These are phyloP conservation scores for Sungouiozyma ichnusensis DNA, from an alignment of 805 yeast species.

Conservation along the genomic window DNA sequence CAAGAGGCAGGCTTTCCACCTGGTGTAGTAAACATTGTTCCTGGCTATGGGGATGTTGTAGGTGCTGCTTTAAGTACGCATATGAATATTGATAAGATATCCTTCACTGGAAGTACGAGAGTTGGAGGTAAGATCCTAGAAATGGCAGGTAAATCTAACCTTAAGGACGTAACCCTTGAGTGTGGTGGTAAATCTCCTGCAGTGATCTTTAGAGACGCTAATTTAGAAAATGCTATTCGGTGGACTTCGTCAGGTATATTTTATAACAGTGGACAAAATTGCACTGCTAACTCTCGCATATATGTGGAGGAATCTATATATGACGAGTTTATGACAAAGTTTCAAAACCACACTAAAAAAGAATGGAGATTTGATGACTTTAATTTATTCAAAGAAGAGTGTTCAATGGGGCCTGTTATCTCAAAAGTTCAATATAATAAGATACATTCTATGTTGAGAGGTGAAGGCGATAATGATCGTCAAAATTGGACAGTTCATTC, in stretches of 20 bases:
- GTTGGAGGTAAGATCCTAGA: constrained; percentile 31
- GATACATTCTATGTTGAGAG: constrained; percentile 31
- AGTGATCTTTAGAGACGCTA: constrained; percentile 34
- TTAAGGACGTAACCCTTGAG: constrained; percentile 36
- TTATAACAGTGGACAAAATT: constrained; percentile 49
- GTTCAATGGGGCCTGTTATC: constrained; percentile 41
- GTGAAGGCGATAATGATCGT: constrained; percentile 18
- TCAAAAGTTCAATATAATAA: constrained; percentile 36
- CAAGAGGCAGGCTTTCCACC: constrained; percentile 35
- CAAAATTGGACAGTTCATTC: constrained; percentile 35
- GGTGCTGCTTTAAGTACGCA: constrained; percentile 35
- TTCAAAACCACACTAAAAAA: constrained; percentile 26
- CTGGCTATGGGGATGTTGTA: constrained; percentile 32
- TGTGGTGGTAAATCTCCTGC: constrained; percentile 41
- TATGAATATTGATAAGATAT: constrained; percentile 34
- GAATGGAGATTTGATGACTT: constrained; percentile 52
- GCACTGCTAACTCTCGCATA: constrained; percentile 49
- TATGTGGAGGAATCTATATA: constrained; percentile 42
- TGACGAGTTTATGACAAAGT: constrained; percentile 36
- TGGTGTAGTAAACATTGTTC: constrained; percentile 36
- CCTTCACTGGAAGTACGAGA: constrained; percentile 41
- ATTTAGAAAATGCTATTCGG: constrained; percentile 32
- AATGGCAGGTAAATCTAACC: constrained; percentile 28
- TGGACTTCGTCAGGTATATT: constrained; percentile 42
- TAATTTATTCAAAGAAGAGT: constrained; percentile 32